Base-by-base conservation (phyloP, 2,329 filamentous ascomycete genomes). In the Aaosphaeria arxii region DNA sequence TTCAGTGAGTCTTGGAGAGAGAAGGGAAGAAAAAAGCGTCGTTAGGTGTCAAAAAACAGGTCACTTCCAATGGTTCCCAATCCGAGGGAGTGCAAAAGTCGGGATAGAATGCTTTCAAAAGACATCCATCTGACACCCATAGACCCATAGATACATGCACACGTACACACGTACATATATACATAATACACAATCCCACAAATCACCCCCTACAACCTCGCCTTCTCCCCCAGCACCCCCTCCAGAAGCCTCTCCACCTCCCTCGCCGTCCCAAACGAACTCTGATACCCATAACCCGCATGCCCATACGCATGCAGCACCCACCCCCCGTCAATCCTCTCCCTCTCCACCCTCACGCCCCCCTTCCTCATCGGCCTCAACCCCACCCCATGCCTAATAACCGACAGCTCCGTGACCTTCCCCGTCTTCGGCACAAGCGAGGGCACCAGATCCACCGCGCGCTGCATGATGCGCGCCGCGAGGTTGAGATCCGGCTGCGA, bases 291-390 rank as follows among this genome's bases (percentile, higher is more conserved):
- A 78, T 87, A 90, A 2, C 88, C 88, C 1, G 83, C 85, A 66
- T 91, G 87, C 0, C 88, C 88, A 58, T 91, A 91, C 59, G 89
- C 88, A 66, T 92, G 89, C 46, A 94, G 85, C n/a, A 91, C 80
- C 69, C 80, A 80, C 3, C 82, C 77, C 5, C 81, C 84, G 6
- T 50, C 59, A 9, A n/a, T n/a, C 53, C 73, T 75, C 66, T 91
- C 87, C 62, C 77, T 85, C 71, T 95, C 90, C 11, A 95, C 74
- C 48, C 91, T 79, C 17, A 89, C 83, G 0, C 91, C 91, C 1
- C 80, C 86, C 47, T 83, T 78, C 44, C 91, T 77, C 64, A 86
- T 82, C 5, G 91, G 91, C 49, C 91, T 78, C 59, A 96, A 63
- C 0, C 91, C 91, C 11, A 95, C 91, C 4, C 84, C 87, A 66